A percentile compares a stretch with the other conserved stretches of the same genome.
Conservation (phyloP, 2,329 filamentous ascomycete species). For the Rhinocladiella mackenziei region DNA sequence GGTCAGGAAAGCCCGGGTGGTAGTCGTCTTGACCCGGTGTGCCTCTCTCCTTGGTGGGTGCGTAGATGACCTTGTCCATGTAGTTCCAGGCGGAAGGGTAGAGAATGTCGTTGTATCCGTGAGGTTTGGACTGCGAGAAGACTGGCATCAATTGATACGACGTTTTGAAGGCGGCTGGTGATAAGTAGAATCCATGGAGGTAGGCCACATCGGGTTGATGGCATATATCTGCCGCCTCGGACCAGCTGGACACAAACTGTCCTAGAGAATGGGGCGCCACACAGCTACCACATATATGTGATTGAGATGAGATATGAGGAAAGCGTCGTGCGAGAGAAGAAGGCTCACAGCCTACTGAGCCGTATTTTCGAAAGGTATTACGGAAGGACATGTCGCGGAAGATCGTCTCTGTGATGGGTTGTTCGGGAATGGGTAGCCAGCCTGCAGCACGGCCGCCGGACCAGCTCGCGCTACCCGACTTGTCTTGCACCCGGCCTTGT, state of each 20-base stretch:
- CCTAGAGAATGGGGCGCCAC: slow-evolving; percentile 61
- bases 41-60: slow-evolving; percentile 45
- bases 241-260: slow-evolving; percentile 65
- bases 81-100: slow-evolving; percentile 65
- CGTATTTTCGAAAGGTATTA: slow-evolving; percentile 40
- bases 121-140: slow-evolving; percentile 70
- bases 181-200: slow-evolving; percentile 69
- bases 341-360: slow-evolving; percentile 57
- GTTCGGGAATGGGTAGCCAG: slow-evolving; percentile 39
- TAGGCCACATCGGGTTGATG: slow-evolving; percentile 71
- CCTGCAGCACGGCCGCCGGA: slow-evolving; percentile 36
- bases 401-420: slow-evolving; percentile 34
- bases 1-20: slow-evolving; percentile 43
- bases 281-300: slow-evolving; percentile 62
- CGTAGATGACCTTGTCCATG: slow-evolving; percentile 53
- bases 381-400: slow-evolving; percentile 42
- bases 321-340: slow-evolving; percentile 55
- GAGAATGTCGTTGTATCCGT: slow-evolving; percentile 71
- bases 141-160: slow-evolving; percentile 65
- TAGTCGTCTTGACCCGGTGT: slow-evolving; percentile 27
- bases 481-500: slow-evolving; percentile 26
- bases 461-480: slow-evolving; percentile 32
- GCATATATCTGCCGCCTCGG: slow-evolving; percentile 62
- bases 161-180: slow-evolving; percentile 58
- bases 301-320: slow-evolving; percentile 60